Conservation (phyloP, 805 yeast species). For the Wickerhamia fluorescens region DNA sequence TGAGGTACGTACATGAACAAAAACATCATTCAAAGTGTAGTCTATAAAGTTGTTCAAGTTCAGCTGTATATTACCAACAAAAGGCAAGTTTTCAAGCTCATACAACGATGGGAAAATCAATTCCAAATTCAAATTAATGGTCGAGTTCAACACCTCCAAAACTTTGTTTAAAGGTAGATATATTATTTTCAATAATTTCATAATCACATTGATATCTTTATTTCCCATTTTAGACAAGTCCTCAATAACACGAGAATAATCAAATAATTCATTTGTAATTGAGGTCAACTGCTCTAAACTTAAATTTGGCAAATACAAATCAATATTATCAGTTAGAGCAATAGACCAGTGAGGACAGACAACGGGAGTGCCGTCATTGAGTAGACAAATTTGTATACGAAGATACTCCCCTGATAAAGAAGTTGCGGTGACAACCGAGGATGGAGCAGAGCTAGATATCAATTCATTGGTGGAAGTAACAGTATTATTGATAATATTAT, state of each 20-base stretch:
- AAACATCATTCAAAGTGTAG: constrained; percentile 58
- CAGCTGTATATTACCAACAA: constrained; percentile 34
- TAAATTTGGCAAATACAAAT: constrained; percentile 56
- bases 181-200: constrained; percentile 37
- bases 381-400: constrained; percentile 58
- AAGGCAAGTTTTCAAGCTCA: constrained; percentile 33
- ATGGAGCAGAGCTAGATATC: constrained; percentile 16
- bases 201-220: constrained; percentile 33
- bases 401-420: constrained; percentile 79
- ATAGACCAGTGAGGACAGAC: constrained; percentile 66
- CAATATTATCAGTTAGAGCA: constrained; percentile 43
- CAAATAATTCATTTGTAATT: constrained; percentile 32
- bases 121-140: constrained; percentile 65
- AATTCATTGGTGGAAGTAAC: constrained; percentile 13
- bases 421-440: constrained; percentile 84
- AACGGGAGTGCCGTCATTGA: constrained; percentile 81
- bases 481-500: constrained; percentile 3
- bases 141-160: constrained; percentile 46
- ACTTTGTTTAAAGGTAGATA: constrained; percentile 57
- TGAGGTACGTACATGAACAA: constrained; percentile 61
- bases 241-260: constrained; percentile 30
- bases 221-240: constrained; percentile 32
- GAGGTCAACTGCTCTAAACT: constrained; percentile 38
- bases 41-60: constrained; percentile 75
- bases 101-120: constrained; percentile 64